Conservation (phyloP, 441 rosid species). For the Erysimum cheiri region DNA sequence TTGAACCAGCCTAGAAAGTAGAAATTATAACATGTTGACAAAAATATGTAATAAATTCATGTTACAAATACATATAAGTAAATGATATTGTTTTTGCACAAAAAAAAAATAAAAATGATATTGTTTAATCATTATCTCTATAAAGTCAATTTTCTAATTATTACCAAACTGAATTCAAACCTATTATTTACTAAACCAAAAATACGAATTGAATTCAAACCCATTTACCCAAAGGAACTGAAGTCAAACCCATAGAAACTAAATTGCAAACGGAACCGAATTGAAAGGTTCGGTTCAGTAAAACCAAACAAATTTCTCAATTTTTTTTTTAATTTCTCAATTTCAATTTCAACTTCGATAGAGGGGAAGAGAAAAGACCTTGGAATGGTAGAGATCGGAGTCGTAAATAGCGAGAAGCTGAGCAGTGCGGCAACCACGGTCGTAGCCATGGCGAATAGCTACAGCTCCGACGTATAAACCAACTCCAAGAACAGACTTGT, state of each 20-base stretch:
- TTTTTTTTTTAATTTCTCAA: conserved; percentile 14
- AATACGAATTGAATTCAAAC: not conserved
- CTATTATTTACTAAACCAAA: not conserved
- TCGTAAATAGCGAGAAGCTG: conserved; percentile 93
- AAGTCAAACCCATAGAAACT: not conserved
- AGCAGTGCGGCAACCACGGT: conserved; percentile 73
- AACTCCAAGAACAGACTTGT: conserved; percentile 80
- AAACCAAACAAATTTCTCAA: conserved; percentile 27
- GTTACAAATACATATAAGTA: not conserved
- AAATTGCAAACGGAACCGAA: not conserved
- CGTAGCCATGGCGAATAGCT: conserved; percentile 79
- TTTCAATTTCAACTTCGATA: not conserved
- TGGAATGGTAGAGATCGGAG: conserved; percentile 83
- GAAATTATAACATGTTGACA: too few relatives aligned
- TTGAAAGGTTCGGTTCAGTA: conserved; percentile 6
- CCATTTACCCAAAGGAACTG: too few relatives aligned
- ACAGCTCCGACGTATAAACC: conserved; percentile 93
- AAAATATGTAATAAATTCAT: not conserved
- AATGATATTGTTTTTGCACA: too few relatives aligned
- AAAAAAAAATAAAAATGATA: too few relatives aligned
- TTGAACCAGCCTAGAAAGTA: too few relatives aligned
- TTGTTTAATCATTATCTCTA: too few relatives aligned
- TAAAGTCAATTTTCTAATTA: too few relatives aligned
- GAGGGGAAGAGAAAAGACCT: conserved; percentile 48
- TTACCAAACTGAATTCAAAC: not conserved